phyloP scores from a whole-genome alignment of 345 rosid species.

The Chamaenerion angustifolium region DNA sequence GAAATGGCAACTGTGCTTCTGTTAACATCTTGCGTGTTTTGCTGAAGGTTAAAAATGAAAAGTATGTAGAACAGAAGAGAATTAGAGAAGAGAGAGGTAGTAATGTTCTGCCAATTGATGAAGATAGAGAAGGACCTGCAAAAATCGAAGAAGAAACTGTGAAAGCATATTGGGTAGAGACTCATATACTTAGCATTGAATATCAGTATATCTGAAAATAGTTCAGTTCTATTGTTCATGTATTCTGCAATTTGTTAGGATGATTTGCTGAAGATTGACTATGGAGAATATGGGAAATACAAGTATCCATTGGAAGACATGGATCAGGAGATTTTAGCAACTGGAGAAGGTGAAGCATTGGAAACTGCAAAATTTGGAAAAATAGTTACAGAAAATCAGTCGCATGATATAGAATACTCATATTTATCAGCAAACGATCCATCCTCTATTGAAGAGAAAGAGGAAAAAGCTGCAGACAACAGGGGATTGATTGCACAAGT shows the following conservation, averaged over 20 bases:
- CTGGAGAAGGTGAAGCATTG: too few species aligned
- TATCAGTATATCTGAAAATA: background rate
- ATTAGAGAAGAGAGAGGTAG: background rate
- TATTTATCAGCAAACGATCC: slow-evolving; percentile 16
- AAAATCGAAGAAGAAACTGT: background rate
- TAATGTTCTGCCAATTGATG: too few species aligned
- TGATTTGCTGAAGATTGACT: too few species aligned
- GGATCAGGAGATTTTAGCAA: too few species aligned
- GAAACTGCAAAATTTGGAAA: too few species aligned
- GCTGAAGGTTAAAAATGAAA: slow-evolving; percentile 2
- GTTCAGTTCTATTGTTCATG: background rate
- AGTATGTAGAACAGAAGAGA: slow-evolving; percentile 22
- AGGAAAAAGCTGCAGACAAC: slow-evolving; percentile 17
- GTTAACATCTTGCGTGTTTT: background rate
- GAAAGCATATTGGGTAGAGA: background rate
- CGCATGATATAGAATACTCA: slow-evolving; percentile 42
- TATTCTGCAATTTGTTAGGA: too few species aligned
- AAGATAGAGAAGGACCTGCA: too few species aligned
- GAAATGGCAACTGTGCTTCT: too few species aligned
- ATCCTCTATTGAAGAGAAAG: slow-evolving; percentile 18
- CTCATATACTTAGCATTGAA: background rate
- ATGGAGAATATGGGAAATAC: too few species aligned
- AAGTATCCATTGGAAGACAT: too few species aligned
- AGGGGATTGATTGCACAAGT: slow-evolving; percentile 4
- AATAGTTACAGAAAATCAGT: slow-evolving; percentile 15